Evolutionary conservation across 1,139 yeast species (phyloP), one percentile per base, ranked within the genome.

Genomic region (Hemisphaericaspora xylofermentans): DNA sequence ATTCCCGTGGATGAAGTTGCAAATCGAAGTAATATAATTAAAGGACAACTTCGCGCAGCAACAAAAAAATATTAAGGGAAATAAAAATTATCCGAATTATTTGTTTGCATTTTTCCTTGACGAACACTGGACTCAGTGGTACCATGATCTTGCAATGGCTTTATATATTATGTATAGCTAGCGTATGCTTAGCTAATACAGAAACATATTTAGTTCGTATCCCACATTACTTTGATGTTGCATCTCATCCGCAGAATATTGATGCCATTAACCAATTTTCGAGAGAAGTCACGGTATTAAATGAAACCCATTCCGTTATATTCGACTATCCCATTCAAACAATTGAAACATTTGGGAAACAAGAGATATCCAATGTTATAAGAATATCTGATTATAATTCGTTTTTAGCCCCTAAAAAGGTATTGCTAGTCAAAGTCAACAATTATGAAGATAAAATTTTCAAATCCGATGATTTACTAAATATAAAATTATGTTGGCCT

Each of bases 401-500:
- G 18, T 43, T 42, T 12, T 26, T 33, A 12, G 51, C 42, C n/a
- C 49, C 48, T 3, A 33, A 5, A 18, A 41, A 54, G 24, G 54
- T 55, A 1, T 41, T 71, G 3, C 50, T 66, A 6, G 65, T 71
- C 10, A 53, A 57, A 32, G 33, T 72, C 17, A 70, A 70, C 47
- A 69, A 70, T 46, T 66, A 68, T 46, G 45, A 51, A 16, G 57
- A 65, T 43, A n/a, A 39, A 6, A 51, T 63, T 2, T 68, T 53
- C 41, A 43, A 43, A 10, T 53, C 71, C 12, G 57, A 64, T 38
- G 74, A 68, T 47, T 40, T 64, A 25, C 43, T 71, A 26, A 60
- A 57, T 42, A 54, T 68, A 24, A 72, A 72, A 45, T 44, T 71
- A 13, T 71, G 76, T 47, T 72, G 77, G 77, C 75, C 76, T 0